Evolutionary conservation across 2,329 filamentous ascomycete species (phyloP), one percentile per base, ranked within the genome.

Genomic region (Aspergillus calidoustus): DNA sequence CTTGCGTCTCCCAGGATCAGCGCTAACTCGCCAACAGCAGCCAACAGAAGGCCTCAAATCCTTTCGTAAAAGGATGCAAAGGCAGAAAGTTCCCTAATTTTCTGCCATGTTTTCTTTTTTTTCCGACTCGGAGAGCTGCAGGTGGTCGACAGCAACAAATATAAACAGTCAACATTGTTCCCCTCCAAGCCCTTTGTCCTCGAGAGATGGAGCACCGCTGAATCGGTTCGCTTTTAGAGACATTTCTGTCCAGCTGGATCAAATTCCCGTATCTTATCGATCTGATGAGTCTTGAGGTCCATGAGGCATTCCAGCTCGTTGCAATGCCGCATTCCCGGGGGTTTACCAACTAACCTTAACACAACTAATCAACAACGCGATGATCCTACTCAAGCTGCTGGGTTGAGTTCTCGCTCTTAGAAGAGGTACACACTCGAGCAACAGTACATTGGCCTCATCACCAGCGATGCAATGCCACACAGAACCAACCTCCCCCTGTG

Each of bases 11-110:
- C 23, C 43, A 54, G 48, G 54, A 61, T 61, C 59, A 61, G 59
- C 59, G 59, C 59, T 54, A 61, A 54, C 47, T 53, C 41, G 46
- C 49, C 50, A 22, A 59, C 38, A 44, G 38, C 57, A 59, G 43
- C 50, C 49, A 59, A 49, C 57, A 48, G 15, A 22, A 31, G 22
- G 3, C 3, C 22, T 19, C 43, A 13, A 43, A 38, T 19, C 47
- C 19, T 19, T 41, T n/a, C 5, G 9, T 54, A 13, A 22, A 46
- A n/a, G 41, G 31, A 56, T 28, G 9, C 19, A 34, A 11, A 43
- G 47, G 6, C 23, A 44, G 23, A 43, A 51, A n/a, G 23, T 30
- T 52, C 25, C 49, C 30, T 23, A 31, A 23, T 43, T 52, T 41
- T 41, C 34, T 22, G 46, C n/a, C n/a, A 25, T 58, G 38, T 52